Percentiles rank a stretch among this genome's conserved stretches.
Conservation (phyloP, 345 rosid species). For the Lagerstroemia speciosa region DNA sequence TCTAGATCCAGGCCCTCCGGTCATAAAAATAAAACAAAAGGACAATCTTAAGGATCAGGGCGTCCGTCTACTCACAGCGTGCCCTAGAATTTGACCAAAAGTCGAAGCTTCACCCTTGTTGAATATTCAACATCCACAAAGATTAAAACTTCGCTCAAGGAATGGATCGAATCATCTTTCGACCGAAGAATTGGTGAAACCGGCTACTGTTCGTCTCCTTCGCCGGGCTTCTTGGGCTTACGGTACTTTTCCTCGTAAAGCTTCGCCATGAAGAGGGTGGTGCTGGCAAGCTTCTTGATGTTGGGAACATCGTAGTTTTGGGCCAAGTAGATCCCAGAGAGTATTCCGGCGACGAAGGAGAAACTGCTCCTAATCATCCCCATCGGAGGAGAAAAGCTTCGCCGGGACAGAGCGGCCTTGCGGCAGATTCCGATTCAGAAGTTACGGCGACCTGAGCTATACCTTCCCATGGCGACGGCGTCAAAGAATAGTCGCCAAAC, state of each 20-base stretch:
- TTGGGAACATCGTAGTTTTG: conserved; percentile 85
- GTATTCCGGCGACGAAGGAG: conserved; percentile 53
- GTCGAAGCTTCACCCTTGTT: neutral
- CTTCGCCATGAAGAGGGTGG: conserved; percentile 45
- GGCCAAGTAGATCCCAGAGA: conserved; percentile 65
- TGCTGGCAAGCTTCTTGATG: conserved; percentile 48
- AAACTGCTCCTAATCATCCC: conserved; percentile 62
- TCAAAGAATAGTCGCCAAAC: neutral
- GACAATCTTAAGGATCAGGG: neutral
- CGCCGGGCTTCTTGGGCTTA: conserved; percentile 45
- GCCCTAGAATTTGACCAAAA: neutral
- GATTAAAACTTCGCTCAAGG: neutral
- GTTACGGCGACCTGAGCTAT: neutral
- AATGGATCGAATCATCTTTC: neutral
- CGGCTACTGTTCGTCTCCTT: conserved; percentile 9
- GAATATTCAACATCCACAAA: neutral
- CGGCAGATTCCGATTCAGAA: neutral
- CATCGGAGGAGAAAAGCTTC: conserved; percentile 13
- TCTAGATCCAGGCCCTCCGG: too few species aligned
- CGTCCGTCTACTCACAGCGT: neutral
- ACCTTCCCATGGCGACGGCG: neutral
- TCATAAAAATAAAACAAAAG: too few species aligned
- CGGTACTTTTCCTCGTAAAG: conserved; percentile 54
- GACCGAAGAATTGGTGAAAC: neutral
- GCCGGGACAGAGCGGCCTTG: neutral